These are phyloP conservation scores for Tuber magnatum DNA, from an alignment of 495 filamentous ascomycete genomes.

Conservation along the genomic window DNA sequence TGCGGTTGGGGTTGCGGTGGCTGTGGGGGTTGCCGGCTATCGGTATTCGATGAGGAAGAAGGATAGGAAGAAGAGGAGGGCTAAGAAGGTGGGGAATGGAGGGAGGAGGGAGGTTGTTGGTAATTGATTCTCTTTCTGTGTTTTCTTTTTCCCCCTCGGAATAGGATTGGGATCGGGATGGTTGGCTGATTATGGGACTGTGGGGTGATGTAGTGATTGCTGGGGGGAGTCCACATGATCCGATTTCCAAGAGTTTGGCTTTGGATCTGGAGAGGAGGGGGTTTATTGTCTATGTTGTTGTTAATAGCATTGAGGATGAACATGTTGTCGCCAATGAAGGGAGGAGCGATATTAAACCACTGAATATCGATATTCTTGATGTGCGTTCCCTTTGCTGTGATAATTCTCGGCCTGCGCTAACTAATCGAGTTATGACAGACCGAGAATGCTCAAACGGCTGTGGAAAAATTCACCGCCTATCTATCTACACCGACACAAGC, in stretches of 20 bases:
- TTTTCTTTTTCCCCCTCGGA: not conserved
- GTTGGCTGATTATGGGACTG: constrained; percentile 15
- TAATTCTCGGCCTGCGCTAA: not conserved
- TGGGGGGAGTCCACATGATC: constrained; percentile 66
- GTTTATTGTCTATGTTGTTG: constrained; percentile 87
- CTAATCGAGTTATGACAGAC: constrained; percentile 38
- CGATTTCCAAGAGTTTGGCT: constrained; percentile 70
- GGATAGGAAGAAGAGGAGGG: constrained; percentile 53
- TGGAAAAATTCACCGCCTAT: constrained; percentile 60
- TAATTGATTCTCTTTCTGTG: constrained; percentile 18
- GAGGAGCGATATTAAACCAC: constrained; percentile 68
- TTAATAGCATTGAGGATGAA: constrained; percentile 73
- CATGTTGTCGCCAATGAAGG: constrained; percentile 61
- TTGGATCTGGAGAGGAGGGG: constrained; percentile 82
- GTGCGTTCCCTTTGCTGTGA: constrained; percentile 41
- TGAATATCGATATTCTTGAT: constrained; percentile 76
- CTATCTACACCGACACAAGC: constrained; percentile 66
- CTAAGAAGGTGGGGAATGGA: constrained; percentile 71
- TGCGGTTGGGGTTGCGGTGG: constrained; percentile 10
- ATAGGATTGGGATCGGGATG: not conserved
- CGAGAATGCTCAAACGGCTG: constrained; percentile 49
- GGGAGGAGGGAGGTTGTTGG: constrained; percentile 74
- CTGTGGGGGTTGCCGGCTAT: constrained; percentile 21
- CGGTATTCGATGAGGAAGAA: constrained; percentile 24
- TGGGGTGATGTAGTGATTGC: constrained; percentile 54